A percentile compares a stretch with the other conserved stretches of the same genome.
Evolutionary conservation across 495 filamentous ascomycete genomes (phyloP).

Genomic region (Podospora conica): DNA sequence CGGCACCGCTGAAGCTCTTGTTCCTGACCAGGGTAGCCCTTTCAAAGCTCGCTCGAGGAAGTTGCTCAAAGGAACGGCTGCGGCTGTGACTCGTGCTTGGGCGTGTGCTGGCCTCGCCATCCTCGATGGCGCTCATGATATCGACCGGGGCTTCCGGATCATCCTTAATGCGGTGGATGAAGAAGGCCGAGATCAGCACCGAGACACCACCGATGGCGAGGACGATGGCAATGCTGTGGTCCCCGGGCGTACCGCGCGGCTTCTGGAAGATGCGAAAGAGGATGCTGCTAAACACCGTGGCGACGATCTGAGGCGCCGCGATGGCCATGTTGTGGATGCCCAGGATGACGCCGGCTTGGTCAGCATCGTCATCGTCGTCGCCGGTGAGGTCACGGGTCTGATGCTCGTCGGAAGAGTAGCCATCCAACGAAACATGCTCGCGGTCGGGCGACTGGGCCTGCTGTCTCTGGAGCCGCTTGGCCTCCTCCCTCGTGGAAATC

Average conservation of each 20-base stretch:
- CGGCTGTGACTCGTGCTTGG: conserved; percentile 25
- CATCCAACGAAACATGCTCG: conserved; percentile 21
- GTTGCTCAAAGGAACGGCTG: conserved; percentile 24
- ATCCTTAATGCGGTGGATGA: conserved; percentile 47
- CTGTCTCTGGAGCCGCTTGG: conserved; percentile 49
- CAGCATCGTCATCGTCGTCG: conserved; percentile 45
- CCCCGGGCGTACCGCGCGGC: conserved; percentile 70
- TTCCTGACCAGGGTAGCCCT: conserved; percentile 39
- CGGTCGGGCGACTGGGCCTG: conserved; percentile 18
- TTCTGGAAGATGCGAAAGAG: conserved; percentile 81
- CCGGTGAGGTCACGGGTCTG: conserved; percentile 14
- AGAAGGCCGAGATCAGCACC: conserved; percentile 68
- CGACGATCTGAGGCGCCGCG: conserved; percentile 80
- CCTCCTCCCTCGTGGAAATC: conserved; percentile 69
- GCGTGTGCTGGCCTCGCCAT: conserved; percentile 28
- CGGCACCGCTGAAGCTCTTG: conserved; percentile 40
- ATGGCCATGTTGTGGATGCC: conserved; percentile 92
- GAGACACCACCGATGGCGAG: conserved; percentile 72
- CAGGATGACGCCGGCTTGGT: conserved; percentile 83
- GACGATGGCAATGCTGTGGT: conserved; percentile 81
- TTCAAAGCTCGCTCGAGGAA: conserved; percentile 37
- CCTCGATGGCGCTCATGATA: conserved; percentile 33
- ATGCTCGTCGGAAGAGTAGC: conserved; percentile 28
- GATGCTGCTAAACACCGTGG: conserved; percentile 70
- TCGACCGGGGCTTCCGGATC: conserved; percentile 33